Evolutionary conservation across 305 asterid genomes (phyloP).

Genomic region (Ajuga reptans): DNA sequence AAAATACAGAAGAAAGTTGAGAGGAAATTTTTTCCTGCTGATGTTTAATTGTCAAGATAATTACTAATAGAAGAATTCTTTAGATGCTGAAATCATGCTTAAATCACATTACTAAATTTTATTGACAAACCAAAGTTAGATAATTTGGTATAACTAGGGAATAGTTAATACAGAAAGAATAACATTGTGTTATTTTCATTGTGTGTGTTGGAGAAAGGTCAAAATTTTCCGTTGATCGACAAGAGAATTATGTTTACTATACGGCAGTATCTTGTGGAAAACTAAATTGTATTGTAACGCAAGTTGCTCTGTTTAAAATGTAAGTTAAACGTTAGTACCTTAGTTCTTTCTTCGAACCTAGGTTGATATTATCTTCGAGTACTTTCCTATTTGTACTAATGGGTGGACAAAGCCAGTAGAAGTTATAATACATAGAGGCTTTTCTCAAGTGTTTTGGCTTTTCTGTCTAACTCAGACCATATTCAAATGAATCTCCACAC

Average conservation of each 20-base stretch:
- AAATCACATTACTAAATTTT: background rate
- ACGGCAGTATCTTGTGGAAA: background rate
- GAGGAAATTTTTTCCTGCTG: background rate
- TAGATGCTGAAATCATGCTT: background rate
- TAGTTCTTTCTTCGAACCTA: background rate
- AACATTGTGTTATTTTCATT: background rate
- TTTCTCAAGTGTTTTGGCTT: background rate
- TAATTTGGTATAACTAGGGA: background rate
- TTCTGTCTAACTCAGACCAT: background rate
- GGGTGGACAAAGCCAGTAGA: too few relatives aligned
- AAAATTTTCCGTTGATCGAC: background rate
- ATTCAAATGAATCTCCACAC: background rate
- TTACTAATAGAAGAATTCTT: background rate
- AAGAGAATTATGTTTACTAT: background rate
- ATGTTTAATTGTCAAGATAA: background rate
- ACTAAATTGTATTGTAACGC: too few relatives aligned
- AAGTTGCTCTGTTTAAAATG: too few relatives aligned
- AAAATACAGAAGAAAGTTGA: too few relatives aligned
- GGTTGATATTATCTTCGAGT: background rate
- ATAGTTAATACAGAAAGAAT: background rate
- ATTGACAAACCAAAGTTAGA: background rate
- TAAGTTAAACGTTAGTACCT: too few relatives aligned
- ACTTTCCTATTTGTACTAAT: background rate
- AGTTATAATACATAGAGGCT: background rate
- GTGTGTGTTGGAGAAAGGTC: background rate